Conservation (phyloP, 148 eudicot species). For the Nepenthes gracilis region DNA sequence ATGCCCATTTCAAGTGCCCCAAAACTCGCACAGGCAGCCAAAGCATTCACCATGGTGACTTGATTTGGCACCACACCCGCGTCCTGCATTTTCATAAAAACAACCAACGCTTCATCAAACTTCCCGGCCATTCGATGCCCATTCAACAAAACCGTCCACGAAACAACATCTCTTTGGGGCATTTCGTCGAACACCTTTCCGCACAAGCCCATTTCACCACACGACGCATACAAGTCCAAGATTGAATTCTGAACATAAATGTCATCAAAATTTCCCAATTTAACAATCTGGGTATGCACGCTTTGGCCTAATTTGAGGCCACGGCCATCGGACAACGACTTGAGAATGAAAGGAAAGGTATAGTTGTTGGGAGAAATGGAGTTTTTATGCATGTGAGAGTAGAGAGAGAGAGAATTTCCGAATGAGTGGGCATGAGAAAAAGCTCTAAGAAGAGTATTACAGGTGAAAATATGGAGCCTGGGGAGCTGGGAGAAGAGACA, state of each 20-base stretch:
- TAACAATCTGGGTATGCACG: constrained; percentile 28
- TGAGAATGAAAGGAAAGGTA: constrained; percentile 36
- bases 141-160: constrained; percentile 39
- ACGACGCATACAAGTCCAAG: constrained; percentile 25
- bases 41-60: constrained; percentile 40
- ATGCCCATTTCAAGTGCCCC: constrained; percentile 38
- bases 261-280: constrained; percentile 21
- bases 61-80: constrained; percentile 29
- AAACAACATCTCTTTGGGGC: constrained; percentile 39
- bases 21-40: constrained; percentile 28
- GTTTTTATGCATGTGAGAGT: constrained; percentile 27
- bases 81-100: constrained; percentile 27
- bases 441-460: constrained; percentile 31
- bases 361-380: constrained; percentile 19
- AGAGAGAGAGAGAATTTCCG: constrained; percentile 16
- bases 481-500: constrained; percentile 19
- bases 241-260: constrained; percentile 32
- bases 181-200: constrained; percentile 38
- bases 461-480: constrained; percentile 30
- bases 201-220: constrained; percentile 19
- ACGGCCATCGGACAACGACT: constrained; percentile 22
- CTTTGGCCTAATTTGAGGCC: constrained; percentile 12
- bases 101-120: constrained; percentile 24
- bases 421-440: constrained; percentile 20
- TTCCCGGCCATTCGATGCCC: constrained; percentile 24